phyloP scores from a whole-genome alignment of 805 yeast genomes.

The Spencermartinsiella europaea region DNA sequence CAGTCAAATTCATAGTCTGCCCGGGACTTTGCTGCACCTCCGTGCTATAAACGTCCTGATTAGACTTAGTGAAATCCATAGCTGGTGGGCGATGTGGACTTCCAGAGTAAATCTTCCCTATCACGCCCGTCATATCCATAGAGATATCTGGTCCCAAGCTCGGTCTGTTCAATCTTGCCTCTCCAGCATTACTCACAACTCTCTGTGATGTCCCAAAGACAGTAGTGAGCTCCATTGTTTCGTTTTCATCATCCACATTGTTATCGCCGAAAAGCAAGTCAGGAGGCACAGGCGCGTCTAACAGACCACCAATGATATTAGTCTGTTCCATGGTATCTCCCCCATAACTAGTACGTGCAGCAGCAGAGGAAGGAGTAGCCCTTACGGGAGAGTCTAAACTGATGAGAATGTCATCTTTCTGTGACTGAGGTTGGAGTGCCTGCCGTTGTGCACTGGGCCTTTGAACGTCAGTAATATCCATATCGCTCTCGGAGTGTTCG shows the following conservation, averaged over 20 bases:
- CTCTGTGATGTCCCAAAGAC: background rate
- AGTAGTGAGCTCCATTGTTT: conserved; percentile 1
- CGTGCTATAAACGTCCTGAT: background rate
- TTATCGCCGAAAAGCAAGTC: background rate
- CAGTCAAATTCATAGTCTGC: conserved; percentile 2
- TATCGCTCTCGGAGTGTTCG: conserved; percentile 4
- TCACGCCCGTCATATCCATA: conserved; percentile 5
- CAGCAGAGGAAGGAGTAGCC: background rate
- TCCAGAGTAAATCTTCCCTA: background rate
- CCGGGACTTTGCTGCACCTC: background rate
- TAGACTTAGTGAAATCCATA: conserved; percentile 7
- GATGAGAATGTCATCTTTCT: conserved; percentile 7
- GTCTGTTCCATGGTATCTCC: background rate
- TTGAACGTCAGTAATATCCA: conserved; percentile 1
- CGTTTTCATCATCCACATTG: background rate
- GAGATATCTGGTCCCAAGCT: background rate
- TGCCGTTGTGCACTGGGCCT: background rate
- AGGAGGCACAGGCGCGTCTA: background rate
- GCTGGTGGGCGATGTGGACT: too few species aligned
- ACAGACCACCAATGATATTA: background rate
- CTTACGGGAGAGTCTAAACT: conserved; percentile 5
- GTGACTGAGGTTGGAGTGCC: background rate
- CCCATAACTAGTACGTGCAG: background rate
- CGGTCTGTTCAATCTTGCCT: background rate
- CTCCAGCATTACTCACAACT: background rate